Percentiles rank a stretch among this genome's conserved stretches.
These are phyloP conservation scores for Zymoseptoria tritici DNA, from an alignment of 2,329 filamentous ascomycete genomes.

Conservation along the genomic window DNA sequence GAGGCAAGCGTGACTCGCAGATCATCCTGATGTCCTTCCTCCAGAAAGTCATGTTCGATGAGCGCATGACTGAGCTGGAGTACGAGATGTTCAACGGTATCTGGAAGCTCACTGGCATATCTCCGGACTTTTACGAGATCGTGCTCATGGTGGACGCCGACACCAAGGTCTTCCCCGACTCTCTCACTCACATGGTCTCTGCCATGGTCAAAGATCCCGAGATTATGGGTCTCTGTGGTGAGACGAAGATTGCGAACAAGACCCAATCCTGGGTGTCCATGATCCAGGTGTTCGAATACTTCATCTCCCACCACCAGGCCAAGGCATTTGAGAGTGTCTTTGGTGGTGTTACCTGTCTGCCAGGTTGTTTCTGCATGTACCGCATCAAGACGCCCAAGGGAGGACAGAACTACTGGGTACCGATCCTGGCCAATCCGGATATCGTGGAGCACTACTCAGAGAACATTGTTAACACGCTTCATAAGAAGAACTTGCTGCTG, in stretches of 20 bases:
- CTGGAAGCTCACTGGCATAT: constrained; percentile 98
- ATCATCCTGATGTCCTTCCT: constrained; percentile 99
- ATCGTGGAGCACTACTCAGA: constrained; percentile 99
- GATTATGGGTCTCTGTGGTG: constrained; percentile 97
- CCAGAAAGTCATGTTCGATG: constrained; percentile 99
- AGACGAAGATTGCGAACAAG: constrained; percentile 99
- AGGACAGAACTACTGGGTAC: constrained; percentile 98
- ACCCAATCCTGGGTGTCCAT: constrained; percentile 88
- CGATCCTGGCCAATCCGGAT: constrained; percentile 94
- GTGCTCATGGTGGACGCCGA: constrained; percentile 99
- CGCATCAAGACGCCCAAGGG: constrained; percentile 98
- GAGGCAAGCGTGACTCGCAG: constrained; percentile 97
- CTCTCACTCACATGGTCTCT: constrained; percentile 95
- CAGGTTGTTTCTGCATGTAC: constrained; percentile 99
- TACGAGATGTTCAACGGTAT: constrained; percentile 99
- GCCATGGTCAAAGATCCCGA: constrained; percentile 99
- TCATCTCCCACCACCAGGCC: constrained; percentile 93
- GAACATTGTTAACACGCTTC: constrained; percentile 95
- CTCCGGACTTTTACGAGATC: constrained; percentile 94
- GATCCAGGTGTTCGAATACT: constrained; percentile 99
- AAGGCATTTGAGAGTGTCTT: constrained; percentile 99
- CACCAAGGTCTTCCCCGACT: constrained; percentile 98
- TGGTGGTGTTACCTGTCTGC: constrained; percentile 96
- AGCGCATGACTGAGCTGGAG: constrained; percentile 98
- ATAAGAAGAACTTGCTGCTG: constrained; percentile 92